Evolutionary conservation across 2,329 filamentous ascomycete species (phyloP), one percentile per base, ranked within the genome.

Genomic region (Bipolaris zeicola): DNA sequence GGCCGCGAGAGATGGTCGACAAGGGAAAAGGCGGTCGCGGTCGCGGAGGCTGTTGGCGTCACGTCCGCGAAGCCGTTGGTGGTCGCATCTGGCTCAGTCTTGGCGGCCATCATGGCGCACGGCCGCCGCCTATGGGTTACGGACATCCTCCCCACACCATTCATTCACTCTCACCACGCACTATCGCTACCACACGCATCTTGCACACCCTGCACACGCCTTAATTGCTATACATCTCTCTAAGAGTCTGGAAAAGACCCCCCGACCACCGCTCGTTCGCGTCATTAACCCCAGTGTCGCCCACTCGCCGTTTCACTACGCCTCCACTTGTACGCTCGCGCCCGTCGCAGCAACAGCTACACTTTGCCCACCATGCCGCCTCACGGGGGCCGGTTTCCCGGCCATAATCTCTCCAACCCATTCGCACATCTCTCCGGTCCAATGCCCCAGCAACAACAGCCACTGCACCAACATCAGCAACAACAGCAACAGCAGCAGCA

Each of bases 341-440:
- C 63, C 52, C 60, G 47, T 59, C 62, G 54, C 55, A 65, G 55
- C 57, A 64, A 60, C 46, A 57, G 61, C 53, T 52, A 48, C 37
- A 70, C 42, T 52, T 56, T 61, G 54, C 52, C 58, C 64, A 68
- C 50, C 39, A 88, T 87, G 85, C 82, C 85, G 72, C 84, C 84
- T 71, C 81, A 83, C 61, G 81, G 82, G 67, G 80, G 80, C 72
- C 80, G 85, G 69, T 87, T 85, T 73, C 83, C 81, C 72, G 82
- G 76, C 72, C 84, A 80, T 72, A 83, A 81, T 70, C 76, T 85
- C 62, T 84, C 81, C 42, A 85, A 83, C 62, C 84, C 85, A 24
- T 88, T 87, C 73, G 77, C 81, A 43, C 82, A 86, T 64, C 77
- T 85, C 43, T 65, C 65, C 50, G 83, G 83, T 64, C 79, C 75